Conservation (phyloP, 305 asterid species). For the Salvia sclarea region DNA sequence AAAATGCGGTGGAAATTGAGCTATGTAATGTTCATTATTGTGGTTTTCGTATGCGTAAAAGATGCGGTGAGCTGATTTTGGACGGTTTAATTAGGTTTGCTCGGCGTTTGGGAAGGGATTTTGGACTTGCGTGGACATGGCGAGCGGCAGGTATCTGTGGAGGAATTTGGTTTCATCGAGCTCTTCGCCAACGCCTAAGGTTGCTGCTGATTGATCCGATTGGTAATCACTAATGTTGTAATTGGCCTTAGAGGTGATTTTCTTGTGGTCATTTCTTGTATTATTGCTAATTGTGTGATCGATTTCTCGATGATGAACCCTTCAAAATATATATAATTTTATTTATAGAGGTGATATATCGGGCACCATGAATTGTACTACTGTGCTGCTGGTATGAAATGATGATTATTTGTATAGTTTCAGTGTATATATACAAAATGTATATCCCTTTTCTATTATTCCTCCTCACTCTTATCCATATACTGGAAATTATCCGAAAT, state of each 20-base stretch:
- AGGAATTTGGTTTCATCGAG: conserved; percentile 43
- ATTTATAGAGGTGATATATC: conserved; percentile 19
- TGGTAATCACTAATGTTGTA: conserved; percentile 31
- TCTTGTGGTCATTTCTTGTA: conserved; percentile 18
- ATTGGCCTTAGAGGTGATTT: conserved; percentile 23
- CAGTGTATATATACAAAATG: conserved; percentile 20
- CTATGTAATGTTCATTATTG: background rate
- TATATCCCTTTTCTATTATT: conserved; percentile 18
- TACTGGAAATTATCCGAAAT: conserved; percentile 7
- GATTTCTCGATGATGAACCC: conserved; percentile 18
- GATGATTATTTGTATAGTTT: conserved; percentile 36
- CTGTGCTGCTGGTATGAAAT: conserved; percentile 23
- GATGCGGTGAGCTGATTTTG: background rate
- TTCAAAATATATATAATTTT: background rate
- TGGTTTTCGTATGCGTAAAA: background rate
- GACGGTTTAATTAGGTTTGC: conserved; percentile 34
- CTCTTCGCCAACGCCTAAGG: conserved; percentile 30
- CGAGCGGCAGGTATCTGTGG: conserved; percentile 59
- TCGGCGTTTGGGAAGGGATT: conserved; percentile 43
- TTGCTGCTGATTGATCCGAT: conserved; percentile 33
- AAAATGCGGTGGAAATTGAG: conserved; percentile 7
- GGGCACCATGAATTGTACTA: conserved; percentile 17
- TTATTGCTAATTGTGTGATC: conserved; percentile 15
- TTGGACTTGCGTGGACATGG: conserved; percentile 57
- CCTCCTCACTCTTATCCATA: background rate